These are phyloP conservation scores for Cladosporium sp. DNA, from an alignment of 2,329 filamentous ascomycete species.

Conservation along the genomic window DNA sequence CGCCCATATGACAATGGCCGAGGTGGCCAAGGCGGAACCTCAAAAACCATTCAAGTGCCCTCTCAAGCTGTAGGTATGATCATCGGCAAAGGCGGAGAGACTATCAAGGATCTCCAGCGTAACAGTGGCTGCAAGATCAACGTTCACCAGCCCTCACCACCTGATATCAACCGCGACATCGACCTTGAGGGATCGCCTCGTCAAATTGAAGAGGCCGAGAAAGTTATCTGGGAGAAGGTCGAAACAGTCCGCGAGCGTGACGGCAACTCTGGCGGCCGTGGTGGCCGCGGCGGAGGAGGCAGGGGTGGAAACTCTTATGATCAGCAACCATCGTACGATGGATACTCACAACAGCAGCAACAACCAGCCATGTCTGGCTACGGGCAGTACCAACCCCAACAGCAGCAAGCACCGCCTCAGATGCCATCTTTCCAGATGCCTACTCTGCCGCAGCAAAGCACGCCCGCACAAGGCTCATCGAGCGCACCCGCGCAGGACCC, in stretches of 20 bases:
- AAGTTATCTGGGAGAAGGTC: constrained; percentile 85
- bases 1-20: constrained; percentile 39
- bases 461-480: constrained; percentile 16
- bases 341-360: constrained; percentile 47
- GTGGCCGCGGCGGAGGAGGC: constrained; percentile 24
- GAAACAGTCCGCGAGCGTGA: constrained; percentile 67
- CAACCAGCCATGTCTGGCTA: constrained; percentile 31
- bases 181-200: constrained; percentile 74
- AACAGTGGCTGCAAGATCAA: constrained; percentile 91
- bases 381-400: constrained; percentile 25
- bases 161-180: constrained; percentile 80
- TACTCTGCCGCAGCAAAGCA: constrained; percentile 18
- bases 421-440: constrained; percentile 26
- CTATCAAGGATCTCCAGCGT: constrained; percentile 90
- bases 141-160: constrained; percentile 74
- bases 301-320: constrained; percentile 9
- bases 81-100: constrained; percentile 88
- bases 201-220: constrained; percentile 75
- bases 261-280: constrained; percentile 29
- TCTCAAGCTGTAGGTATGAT: constrained; percentile 95
- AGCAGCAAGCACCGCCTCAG: constrained; percentile 23
- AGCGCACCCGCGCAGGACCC: constrained; percentile 17
- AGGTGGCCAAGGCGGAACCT: constrained; percentile 50
- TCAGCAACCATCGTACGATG: constrained; percentile 35
- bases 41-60: constrained; percentile 78